Base-by-base conservation (phyloP, 345 rosid genomes). In the Populus euphratica region DNA sequence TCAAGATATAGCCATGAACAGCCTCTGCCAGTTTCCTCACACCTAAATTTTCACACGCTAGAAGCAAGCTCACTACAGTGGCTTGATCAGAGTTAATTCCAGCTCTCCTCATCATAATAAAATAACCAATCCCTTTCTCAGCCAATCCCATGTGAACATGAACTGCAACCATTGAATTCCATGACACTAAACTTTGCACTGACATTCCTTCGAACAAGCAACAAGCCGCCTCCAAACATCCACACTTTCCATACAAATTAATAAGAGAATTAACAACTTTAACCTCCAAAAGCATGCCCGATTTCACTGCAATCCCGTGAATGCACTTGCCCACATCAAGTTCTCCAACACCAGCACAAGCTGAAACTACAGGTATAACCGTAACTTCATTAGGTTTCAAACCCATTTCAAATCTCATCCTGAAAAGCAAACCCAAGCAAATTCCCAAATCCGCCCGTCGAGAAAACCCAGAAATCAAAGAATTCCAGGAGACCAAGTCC, bases 401-500 rank as follows among this genome's bases (percentile, higher is more conserved):
- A 72, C 74, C 77, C 62, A 73, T 23, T 73, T 85, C 86, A 65
- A 49, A 70, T 85, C 85, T 87, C 92, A 89, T 78, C 79, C 75
- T 80, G 38, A 39, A 77, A 23, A 90, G 81, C 0, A 74, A 81
- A 73, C 70, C 4, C 35, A 89, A 63, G 74, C 92, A 90, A 72
- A 61, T 78, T 9, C 20, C 38, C 49, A 86, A 62, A 77, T 72
- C 78, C 72, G 91, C 87, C 68, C 35, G 81, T 50, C 80, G 81
- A 14, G 89, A 86, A 80, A 81, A 85, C 61, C 88, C 88, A 2
- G 91, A 86, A 44, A 90, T 84, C 27, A 91, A 80, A 39, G 92
- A 91, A 83, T 93, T 93, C 91, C 96, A 91, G 25, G 94, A 91
- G 49, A 84, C 77, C 62, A 87, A 65, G 80, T 93, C 96, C 75